Percentiles rank a stretch among this genome's conserved stretches.
Conservation (phyloP, 257 asterid genomes). For the Nicotiana attenuata region DNA sequence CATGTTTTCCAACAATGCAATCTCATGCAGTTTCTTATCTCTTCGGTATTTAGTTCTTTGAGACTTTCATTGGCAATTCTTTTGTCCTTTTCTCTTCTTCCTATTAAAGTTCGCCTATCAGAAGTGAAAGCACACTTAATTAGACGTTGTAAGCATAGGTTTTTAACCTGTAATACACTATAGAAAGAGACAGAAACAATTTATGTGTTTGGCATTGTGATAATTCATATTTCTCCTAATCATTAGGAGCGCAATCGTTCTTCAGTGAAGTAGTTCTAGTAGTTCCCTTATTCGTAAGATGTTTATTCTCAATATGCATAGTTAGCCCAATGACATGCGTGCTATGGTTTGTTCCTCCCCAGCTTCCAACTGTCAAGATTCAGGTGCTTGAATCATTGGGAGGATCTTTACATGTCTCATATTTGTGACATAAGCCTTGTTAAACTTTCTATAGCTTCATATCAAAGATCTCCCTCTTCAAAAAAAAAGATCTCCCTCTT, state of each 20-base stretch:
- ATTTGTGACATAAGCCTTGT: neutral
- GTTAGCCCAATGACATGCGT: neutral
- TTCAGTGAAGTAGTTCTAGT: neutral
- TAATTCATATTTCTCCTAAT: neutral
- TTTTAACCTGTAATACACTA: neutral
- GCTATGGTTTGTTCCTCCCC: neutral
- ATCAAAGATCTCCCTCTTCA: neutral
- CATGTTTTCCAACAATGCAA: constrained; percentile 30
- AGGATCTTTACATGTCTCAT: neutral
- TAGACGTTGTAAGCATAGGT: neutral
- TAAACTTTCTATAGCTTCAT: neutral
- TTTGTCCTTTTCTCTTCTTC: neutral
- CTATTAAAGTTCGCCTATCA: neutral
- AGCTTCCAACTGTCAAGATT: neutral
- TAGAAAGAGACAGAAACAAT: neutral
- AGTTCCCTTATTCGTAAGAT: neutral
- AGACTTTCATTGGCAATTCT: neutral
- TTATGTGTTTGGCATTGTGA: neutral
- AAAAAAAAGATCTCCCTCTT: neutral
- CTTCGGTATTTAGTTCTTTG: constrained; percentile 18
- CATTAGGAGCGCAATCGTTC: neutral
- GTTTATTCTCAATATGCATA: neutral
- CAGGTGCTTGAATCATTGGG: neutral
- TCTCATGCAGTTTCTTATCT: constrained; percentile 27
- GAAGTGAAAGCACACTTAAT: neutral